Conservation (phyloP, 805 yeast species). For the Kodamaea fukazawae region DNA sequence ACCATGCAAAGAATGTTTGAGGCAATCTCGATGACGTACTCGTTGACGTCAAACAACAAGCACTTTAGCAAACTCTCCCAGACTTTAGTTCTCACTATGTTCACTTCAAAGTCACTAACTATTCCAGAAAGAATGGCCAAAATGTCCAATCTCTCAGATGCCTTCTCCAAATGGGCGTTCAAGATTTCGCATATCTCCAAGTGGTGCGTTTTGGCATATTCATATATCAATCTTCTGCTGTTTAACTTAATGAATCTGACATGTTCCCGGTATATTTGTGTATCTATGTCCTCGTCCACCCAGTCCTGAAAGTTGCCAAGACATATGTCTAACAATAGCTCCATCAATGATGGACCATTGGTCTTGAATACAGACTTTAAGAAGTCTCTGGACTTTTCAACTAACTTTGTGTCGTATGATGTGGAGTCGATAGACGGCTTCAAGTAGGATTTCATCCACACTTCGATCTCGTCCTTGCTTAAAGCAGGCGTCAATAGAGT, state of each 20-base stretch:
- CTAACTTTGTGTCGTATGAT: constrained; percentile 44
- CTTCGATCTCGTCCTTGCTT: constrained; percentile 26
- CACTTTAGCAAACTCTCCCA: constrained; percentile 38
- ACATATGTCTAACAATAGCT: constrained; percentile 23
- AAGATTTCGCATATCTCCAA: constrained; percentile 34
- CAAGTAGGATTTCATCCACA: constrained; percentile 51
- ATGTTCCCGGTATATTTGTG: constrained; percentile 47
- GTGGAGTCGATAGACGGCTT: constrained; percentile 59
- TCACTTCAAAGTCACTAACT: constrained; percentile 25
- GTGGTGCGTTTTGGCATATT: constrained; percentile 43
- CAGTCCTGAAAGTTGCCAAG: constrained; percentile 19
- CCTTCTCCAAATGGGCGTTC: constrained; percentile 31
- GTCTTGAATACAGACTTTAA: constrained; percentile 17
- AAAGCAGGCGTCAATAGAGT: constrained; percentile 31
- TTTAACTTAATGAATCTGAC: constrained; percentile 47
- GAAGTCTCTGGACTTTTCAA: constrained; percentile 28
- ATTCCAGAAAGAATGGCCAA: constrained; percentile 37
- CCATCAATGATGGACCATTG: constrained; percentile 22
- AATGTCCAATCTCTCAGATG: constrained; percentile 35
- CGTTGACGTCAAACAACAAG: constrained; percentile 40
- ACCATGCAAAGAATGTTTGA: constrained; percentile 30
- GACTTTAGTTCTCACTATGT: constrained; percentile 33
- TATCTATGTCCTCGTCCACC: constrained; percentile 17
- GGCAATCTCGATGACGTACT: constrained; percentile 37
- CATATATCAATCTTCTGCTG: constrained; percentile 37